A percentile compares a stretch with the other conserved stretches of the same genome.
Conservation (phyloP, 139 green algal species). For the Asterochloris sp. region DNA sequence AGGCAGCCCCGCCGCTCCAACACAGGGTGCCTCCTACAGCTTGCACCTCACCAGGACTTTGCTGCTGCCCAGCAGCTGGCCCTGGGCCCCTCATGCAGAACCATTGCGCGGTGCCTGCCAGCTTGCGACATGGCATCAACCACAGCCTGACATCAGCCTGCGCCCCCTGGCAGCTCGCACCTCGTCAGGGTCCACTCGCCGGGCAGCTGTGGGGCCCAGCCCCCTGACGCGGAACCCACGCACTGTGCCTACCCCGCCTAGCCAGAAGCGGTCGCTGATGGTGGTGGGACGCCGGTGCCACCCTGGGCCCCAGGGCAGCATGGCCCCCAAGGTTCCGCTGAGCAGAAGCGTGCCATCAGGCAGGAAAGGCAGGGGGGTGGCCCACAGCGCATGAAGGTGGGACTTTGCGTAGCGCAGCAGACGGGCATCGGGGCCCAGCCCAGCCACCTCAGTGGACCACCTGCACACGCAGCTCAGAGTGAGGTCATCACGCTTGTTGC, state of each 20-base stretch:
- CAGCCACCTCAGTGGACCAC: conserved; percentile 48
- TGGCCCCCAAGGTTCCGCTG: conserved; percentile 30
- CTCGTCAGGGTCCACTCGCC: conserved; percentile 23
- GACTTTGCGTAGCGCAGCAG: conserved; percentile 48
- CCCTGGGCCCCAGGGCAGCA: conserved; percentile 51
- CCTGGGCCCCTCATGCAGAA: too few relatives aligned
- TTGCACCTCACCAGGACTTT: too few relatives aligned
- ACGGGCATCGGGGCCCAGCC: conserved; percentile 36
- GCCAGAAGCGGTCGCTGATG: conserved; percentile 72
- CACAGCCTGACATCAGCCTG: background rate
- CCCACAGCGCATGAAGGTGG: conserved; percentile 25
- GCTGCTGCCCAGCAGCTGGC: too few relatives aligned
- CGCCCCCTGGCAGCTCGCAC: background rate
- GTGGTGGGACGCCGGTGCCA: conserved; percentile 19
- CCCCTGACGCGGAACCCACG: conserved; percentile 62
- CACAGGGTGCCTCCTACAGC: too few relatives aligned
- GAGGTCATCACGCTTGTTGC: too few relatives aligned
- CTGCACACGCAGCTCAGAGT: background rate
- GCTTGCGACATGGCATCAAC: too few relatives aligned
- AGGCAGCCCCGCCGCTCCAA: too few relatives aligned
- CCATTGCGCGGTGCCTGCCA: too few relatives aligned
- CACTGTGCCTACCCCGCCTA: conserved; percentile 57
- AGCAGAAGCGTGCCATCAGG: conserved; percentile 18
- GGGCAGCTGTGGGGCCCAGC: conserved; percentile 46
- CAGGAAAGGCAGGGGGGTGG: conserved; percentile 7